Conservation (phyloP, 2,329 filamentous ascomycete genomes). For the Lecanosticta acicola region DNA sequence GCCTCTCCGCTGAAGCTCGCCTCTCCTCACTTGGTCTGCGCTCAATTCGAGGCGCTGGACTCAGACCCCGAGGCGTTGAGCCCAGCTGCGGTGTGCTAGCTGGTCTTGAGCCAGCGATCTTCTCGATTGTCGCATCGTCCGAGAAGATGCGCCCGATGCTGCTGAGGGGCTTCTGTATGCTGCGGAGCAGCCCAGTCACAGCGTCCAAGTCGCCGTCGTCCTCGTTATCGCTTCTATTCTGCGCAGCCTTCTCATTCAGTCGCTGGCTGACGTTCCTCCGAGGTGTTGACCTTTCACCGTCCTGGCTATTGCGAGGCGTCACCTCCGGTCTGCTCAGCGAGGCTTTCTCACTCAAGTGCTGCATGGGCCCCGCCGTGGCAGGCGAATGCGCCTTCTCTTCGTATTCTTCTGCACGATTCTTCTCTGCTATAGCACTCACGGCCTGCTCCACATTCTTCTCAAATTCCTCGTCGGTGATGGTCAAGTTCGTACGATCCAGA, state of each 20-base stretch:
- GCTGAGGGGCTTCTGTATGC: constrained; percentile 83
- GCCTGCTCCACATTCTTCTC: constrained; percentile 94
- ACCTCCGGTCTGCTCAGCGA: constrained; percentile 50
- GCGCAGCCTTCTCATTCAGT: constrained; percentile 19
- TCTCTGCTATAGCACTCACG: constrained; percentile 91
- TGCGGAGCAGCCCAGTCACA: constrained; percentile 77
- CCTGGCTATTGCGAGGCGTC: constrained; percentile 55
- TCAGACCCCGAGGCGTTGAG: constrained; percentile 45
- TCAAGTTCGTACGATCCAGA: constrained; percentile 86
- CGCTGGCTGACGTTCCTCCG: constrained; percentile 52
- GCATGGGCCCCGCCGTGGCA: constrained; percentile 33
- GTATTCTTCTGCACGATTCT: constrained; percentile 61
- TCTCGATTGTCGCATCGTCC: constrained; percentile 49
- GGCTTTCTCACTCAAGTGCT: constrained; percentile 44
- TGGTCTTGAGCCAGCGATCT: constrained; percentile 29
- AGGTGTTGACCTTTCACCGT: constrained; percentile 55
- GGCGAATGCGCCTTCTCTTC: constrained; percentile 28
- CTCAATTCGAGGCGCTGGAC: constrained; percentile 33
- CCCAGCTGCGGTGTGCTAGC: constrained; percentile 44
- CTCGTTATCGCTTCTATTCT: constrained; percentile 21
- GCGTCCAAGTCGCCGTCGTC: constrained; percentile 67
- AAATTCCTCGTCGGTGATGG: constrained; percentile 91
- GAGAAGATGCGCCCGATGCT: constrained; percentile 95
- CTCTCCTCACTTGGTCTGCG: constrained; percentile 21
- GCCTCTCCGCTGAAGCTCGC: constrained; percentile 23